phyloP scores from a whole-genome alignment of 1,284 basidiomycete genomes.

The Hymenochaete sp. region DNA sequence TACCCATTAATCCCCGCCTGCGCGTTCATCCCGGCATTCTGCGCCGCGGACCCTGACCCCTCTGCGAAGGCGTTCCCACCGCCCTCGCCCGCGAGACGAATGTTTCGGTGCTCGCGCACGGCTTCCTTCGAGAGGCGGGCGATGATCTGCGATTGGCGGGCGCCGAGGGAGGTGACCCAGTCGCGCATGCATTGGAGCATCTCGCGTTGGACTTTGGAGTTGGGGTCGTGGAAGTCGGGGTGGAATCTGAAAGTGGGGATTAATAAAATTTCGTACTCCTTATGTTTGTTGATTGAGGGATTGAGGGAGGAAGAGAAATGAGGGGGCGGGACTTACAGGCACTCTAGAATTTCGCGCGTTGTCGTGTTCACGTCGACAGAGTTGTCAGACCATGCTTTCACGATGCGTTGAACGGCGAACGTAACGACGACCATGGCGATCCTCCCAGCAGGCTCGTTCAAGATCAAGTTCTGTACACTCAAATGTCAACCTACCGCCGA shows the following conservation, averaged over 20 bases:
- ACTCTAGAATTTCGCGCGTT: constrained; percentile 64
- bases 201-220: constrained; percentile 66
- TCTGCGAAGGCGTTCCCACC: constrained; percentile 33
- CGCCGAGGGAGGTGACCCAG: constrained; percentile 54
- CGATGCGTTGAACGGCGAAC: constrained; percentile 52
- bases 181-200: constrained; percentile 61
- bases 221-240: constrained; percentile 69
- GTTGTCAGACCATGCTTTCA: constrained; percentile 78
- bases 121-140: constrained; percentile 55
- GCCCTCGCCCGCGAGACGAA: constrained; percentile 51
- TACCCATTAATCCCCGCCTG: constrained; percentile 42
- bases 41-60: constrained; percentile 38
- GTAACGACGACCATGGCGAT: constrained; percentile 66
- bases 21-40: constrained; percentile 37
- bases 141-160: constrained; percentile 45
- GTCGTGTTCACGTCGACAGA: constrained; percentile 51
- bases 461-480: constrained; percentile 47
- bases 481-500: background rate
- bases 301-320: too few species aligned
- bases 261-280: background rate
- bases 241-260: constrained; percentile 52
- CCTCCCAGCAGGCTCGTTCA: constrained; percentile 75
- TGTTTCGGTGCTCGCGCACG: constrained; percentile 69
- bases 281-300: background rate
- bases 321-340: constrained; percentile 46